Percentiles rank a stretch among this genome's conserved stretches.
Conservation (phyloP, 371 early-diverging fungal genomes). For the Entomophthora muscae region DNA sequence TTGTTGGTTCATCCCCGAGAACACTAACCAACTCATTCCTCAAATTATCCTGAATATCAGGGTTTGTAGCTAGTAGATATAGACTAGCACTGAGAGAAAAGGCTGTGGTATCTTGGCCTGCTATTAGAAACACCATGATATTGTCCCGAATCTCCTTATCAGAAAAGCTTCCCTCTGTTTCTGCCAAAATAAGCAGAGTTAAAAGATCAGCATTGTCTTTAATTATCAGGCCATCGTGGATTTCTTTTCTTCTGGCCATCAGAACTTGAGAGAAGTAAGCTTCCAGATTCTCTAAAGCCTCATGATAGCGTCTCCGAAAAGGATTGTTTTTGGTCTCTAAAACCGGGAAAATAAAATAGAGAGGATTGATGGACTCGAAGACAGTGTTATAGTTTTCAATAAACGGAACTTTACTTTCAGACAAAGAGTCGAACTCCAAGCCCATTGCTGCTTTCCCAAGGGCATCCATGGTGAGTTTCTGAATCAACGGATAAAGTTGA, state of each 20-base stretch:
- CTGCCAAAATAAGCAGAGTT: not conserved
- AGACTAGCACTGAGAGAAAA: not conserved
- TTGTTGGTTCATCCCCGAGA: not conserved
- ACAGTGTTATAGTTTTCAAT: not conserved
- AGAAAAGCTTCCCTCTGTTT: not conserved
- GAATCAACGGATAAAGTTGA: constrained; percentile 12
- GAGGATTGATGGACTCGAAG: too few species aligned
- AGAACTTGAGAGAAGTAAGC: not conserved
- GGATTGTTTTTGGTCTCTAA: not conserved
- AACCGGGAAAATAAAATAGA: not conserved
- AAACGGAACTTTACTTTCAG: not conserved
- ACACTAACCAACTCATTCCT: not conserved
- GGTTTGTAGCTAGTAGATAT: not conserved
- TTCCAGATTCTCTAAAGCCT: not conserved
- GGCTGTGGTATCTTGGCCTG: constrained; percentile 6
- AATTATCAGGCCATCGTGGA: not conserved
- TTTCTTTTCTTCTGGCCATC: not conserved
- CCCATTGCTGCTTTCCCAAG: constrained; percentile 5
- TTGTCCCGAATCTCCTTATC: too few species aligned
- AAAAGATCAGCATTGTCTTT: not conserved
- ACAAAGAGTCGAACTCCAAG: not conserved
- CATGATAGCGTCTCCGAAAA: not conserved
- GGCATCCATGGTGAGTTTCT: constrained; percentile 2
- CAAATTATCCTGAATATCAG: constrained; percentile 4
- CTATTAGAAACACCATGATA: not conserved